A percentile compares a stretch with the other conserved stretches of the same genome.
These are phyloP conservation scores for Solanum pennellii DNA, from an alignment of 257 asterid species.

Conservation along the genomic window DNA sequence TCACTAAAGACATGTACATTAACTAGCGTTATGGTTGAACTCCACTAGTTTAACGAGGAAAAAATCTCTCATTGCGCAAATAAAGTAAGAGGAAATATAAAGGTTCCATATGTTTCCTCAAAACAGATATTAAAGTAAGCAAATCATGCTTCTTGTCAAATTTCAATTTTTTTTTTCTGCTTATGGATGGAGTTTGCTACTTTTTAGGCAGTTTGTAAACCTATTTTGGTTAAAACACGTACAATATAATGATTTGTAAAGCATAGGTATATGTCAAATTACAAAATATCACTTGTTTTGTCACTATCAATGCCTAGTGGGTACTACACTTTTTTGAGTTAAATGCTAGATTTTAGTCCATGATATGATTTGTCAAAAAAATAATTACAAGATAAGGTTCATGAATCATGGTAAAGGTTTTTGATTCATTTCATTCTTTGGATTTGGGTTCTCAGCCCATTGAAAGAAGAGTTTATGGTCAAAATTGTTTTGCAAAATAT, in stretches of 20 bases:
- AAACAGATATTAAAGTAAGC: background rate
- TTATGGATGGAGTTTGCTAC: background rate
- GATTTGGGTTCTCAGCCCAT: background rate
- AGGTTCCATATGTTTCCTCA: slow-evolving; percentile 3
- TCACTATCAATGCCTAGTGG: background rate
- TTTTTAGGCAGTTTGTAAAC: background rate
- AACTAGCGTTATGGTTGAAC: background rate
- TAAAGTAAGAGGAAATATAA: background rate
- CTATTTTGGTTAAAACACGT: background rate
- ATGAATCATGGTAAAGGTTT: background rate
- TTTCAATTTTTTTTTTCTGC: background rate
- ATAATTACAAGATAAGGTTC: background rate
- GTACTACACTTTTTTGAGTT: background rate
- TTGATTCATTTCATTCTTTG: background rate
- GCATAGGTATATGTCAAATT: background rate
- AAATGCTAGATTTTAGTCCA: background rate
- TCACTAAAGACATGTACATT: background rate
- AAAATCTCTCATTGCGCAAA: background rate
- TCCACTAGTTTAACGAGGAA: background rate
- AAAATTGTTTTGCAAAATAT: no score
- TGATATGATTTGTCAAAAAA: slow-evolving; percentile 4
- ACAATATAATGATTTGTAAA: background rate
- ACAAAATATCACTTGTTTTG: background rate
- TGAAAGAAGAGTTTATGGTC: background rate
- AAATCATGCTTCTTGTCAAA: slow-evolving; percentile 4